A percentile compares a stretch with the other conserved stretches of the same genome.
Conservation (phyloP, 2,329 filamentous ascomycete species). For the Fusarium pseudonygamai region DNA sequence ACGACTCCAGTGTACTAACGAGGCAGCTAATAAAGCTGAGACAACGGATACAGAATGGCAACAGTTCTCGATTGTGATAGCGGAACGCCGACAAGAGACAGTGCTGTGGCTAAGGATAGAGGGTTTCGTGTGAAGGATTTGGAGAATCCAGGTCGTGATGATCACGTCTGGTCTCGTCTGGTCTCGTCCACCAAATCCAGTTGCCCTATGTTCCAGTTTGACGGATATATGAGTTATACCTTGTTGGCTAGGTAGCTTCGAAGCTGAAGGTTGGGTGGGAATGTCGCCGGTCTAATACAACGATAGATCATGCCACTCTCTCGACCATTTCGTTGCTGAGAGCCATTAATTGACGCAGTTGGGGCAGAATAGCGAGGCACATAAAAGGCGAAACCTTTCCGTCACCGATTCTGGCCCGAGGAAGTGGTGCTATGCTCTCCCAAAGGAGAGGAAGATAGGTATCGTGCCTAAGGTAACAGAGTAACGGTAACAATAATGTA, state of each 20-base stretch:
- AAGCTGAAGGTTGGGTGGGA: neutral
- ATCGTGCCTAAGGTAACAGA: neutral
- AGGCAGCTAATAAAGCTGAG: constrained; percentile 13
- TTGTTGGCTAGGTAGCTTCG: neutral
- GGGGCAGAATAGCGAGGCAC: neutral
- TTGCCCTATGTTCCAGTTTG: neutral
- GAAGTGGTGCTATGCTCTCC: neutral
- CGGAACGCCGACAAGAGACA: neutral
- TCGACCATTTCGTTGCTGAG: constrained; percentile 5
- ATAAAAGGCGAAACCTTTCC: neutral
- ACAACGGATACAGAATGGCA: constrained; percentile 18
- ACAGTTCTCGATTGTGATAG: constrained; percentile 19
- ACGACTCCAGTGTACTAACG: neutral
- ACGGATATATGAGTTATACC: neutral
- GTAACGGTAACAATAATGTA: constrained; percentile 6
- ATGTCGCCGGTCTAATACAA: neutral
- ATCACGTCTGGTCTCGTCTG: neutral
- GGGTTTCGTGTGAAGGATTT: neutral
- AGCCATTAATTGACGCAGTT: constrained; percentile 13
- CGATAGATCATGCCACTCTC: constrained; percentile 12
- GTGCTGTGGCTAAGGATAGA: neutral
- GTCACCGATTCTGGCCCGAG: constrained; percentile 1
- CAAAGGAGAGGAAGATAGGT: neutral
- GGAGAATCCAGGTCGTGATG: neutral
- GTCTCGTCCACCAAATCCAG: neutral